phyloP scores from a whole-genome alignment of 208 protist species.

The Giardia duodenalis region DNA sequence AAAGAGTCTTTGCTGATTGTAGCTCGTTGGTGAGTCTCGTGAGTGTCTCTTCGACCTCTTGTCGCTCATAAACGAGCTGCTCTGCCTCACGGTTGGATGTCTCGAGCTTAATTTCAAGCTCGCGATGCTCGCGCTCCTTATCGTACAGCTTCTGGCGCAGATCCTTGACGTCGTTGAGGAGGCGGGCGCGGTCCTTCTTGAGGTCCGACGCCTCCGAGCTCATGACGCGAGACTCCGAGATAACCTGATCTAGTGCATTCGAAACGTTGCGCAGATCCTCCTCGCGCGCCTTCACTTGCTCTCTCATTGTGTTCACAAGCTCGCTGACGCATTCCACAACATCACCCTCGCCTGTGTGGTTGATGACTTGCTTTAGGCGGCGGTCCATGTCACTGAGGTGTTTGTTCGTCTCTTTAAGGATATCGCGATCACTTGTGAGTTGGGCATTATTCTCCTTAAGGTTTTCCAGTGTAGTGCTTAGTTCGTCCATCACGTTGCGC shows the following conservation, averaged over 20 bases:
- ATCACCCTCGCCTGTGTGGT: neutral
- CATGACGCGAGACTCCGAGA: neutral
- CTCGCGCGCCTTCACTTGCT: neutral
- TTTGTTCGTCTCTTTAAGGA: neutral
- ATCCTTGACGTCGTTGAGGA: neutral
- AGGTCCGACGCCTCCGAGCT: neutral
- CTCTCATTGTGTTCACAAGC: neutral
- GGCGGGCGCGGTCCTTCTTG: neutral
- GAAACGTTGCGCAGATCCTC: neutral
- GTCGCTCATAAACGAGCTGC: neutral
- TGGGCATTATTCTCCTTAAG: neutral
- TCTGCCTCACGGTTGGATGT: neutral
- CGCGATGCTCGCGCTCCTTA: neutral
- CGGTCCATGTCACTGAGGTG: neutral
- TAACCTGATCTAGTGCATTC: neutral
- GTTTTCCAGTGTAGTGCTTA: neutral
- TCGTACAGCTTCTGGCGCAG: neutral
- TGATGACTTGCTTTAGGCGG: neutral
- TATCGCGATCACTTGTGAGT: neutral
- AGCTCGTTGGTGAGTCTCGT: neutral
- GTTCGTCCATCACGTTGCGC: neutral
- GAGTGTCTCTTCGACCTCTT: neutral
- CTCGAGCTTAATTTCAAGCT: neutral
- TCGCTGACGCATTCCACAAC: neutral
- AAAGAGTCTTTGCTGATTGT: neutral